A percentile compares a stretch with the other conserved stretches of the same genome.
Conservation (phyloP, 768 basidiomycete genomes). For the Calocybe cyanea region DNA sequence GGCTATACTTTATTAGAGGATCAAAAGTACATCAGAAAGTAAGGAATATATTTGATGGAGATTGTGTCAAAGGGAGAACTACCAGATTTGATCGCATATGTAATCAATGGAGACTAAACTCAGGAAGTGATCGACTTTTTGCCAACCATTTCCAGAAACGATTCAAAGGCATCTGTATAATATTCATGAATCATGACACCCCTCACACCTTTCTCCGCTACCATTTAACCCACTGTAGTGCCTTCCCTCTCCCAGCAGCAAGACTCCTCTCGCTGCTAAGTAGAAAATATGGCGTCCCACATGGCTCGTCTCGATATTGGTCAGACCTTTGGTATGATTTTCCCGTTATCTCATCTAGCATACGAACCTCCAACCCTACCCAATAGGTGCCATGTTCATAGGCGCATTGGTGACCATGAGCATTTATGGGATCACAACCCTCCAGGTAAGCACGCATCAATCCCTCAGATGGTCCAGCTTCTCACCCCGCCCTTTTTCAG, state of each 20-base stretch:
- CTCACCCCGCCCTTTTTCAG: slow-evolving; percentile 18
- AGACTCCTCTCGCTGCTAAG: no score
- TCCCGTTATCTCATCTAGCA: neutral
- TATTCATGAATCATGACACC: slow-evolving; percentile 8
- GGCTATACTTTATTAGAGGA: no score
- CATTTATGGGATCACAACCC: slow-evolving; percentile 40
- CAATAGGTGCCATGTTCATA: slow-evolving; percentile 33
- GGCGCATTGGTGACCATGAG: slow-evolving; percentile 33
- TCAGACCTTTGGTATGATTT: slow-evolving; percentile 28
- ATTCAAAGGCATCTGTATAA: neutral
- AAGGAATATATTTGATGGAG: no score
- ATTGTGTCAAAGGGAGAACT: no score
- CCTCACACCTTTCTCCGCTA: slow-evolving; percentile 3
- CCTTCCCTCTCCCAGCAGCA: no score
- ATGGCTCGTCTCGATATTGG: slow-evolving; percentile 15
- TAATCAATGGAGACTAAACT: no score
- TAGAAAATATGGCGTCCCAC: neutral
- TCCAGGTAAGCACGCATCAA: slow-evolving; percentile 28
- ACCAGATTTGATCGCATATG: no score
- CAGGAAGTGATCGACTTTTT: neutral
- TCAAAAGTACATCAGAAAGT: no score
- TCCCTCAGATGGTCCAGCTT: neutral
- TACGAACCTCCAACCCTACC: neutral
- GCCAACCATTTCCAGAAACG: neutral
- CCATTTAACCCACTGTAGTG: neutral